Conservation (phyloP, 2,329 filamentous ascomycete genomes). For the Cercospora sp. region DNA sequence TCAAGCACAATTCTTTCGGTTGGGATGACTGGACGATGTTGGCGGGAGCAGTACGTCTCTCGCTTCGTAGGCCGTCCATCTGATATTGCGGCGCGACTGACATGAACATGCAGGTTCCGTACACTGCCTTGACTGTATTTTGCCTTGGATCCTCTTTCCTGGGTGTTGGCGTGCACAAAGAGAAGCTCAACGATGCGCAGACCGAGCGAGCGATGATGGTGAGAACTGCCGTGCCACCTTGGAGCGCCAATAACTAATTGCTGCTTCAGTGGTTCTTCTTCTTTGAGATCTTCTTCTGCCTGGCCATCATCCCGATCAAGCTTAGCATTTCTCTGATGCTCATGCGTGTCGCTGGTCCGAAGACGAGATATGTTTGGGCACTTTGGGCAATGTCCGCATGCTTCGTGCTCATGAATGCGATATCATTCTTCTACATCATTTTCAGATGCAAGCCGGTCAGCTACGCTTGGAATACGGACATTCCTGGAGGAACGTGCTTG, state of each 20-base stretch:
- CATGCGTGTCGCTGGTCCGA: conserved; percentile 38
- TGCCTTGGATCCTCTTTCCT: conserved; percentile 36
- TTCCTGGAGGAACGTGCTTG: conserved; percentile 35
- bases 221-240: conserved; percentile 3
- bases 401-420: conserved; percentile 47
- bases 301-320: conserved; percentile 41
- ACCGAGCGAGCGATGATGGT: conserved; percentile 29
- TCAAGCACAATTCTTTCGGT: conserved; percentile 32
- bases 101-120: conserved; percentile 28
- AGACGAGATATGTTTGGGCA: conserved; percentile 31
- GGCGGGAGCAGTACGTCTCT: conserved; percentile 20
- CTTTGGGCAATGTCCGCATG: conserved; percentile 37
- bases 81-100: not conserved
- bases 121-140: conserved; percentile 33
- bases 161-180: conserved; percentile 38
- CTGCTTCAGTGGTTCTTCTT: conserved; percentile 39
- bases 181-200: conserved; percentile 24
- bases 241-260: conserved; percentile 10
- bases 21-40: conserved; percentile 38
- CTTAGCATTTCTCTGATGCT: conserved; percentile 42
- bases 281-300: conserved; percentile 42
- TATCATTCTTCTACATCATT: conserved; percentile 41
- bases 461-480: conserved; percentile 34
- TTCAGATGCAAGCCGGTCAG: conserved; percentile 41
- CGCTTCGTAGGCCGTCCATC: not conserved